Evolutionary conservation across 2,329 filamentous ascomycete genomes (phyloP).

Genomic region (Tolypocladium amazonense): DNA sequence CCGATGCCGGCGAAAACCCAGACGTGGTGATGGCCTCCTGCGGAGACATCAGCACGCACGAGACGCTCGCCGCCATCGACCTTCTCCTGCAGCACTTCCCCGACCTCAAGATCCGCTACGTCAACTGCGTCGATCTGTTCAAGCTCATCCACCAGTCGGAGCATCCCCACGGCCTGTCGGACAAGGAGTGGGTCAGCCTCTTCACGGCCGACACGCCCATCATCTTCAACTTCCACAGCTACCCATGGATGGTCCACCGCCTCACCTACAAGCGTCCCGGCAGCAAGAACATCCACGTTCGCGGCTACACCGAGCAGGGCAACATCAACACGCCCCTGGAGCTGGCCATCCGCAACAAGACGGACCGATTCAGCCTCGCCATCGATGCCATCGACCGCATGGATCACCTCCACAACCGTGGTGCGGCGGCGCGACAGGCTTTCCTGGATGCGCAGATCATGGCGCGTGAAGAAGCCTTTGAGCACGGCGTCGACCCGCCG

Average conservation of each 20-base stretch:
- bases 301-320: conserved; percentile 73
- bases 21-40: conserved; percentile 69
- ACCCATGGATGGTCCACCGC: conserved; percentile 70
- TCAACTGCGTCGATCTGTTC: conserved; percentile 75
- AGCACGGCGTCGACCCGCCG: conserved; percentile 59
- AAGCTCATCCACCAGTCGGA: conserved; percentile 60
- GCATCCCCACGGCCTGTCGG: conserved; percentile 63
- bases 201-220: conserved; percentile 65
- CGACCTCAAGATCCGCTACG: conserved; percentile 63
- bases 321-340: conserved; percentile 77
- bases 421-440: conserved; percentile 49
- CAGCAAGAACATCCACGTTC: conserved; percentile 58
- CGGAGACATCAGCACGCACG: conserved; percentile 64
- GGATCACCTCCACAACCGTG: conserved; percentile 50
- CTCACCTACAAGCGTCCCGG: conserved; percentile 67
- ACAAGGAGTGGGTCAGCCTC: conserved; percentile 54
- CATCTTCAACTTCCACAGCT: conserved; percentile 79
- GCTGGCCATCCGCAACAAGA: conserved; percentile 66
- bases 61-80: conserved; percentile 64
- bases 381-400: conserved; percentile 68
- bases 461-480: conserved; percentile 54
- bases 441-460: conserved; percentile 55
- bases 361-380: conserved; percentile 66
- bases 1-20: conserved; percentile 56
- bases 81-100: conserved; percentile 63